Base-by-base conservation (phyloP, 495 filamentous ascomycete genomes). In the Viridothelium virens region DNA sequence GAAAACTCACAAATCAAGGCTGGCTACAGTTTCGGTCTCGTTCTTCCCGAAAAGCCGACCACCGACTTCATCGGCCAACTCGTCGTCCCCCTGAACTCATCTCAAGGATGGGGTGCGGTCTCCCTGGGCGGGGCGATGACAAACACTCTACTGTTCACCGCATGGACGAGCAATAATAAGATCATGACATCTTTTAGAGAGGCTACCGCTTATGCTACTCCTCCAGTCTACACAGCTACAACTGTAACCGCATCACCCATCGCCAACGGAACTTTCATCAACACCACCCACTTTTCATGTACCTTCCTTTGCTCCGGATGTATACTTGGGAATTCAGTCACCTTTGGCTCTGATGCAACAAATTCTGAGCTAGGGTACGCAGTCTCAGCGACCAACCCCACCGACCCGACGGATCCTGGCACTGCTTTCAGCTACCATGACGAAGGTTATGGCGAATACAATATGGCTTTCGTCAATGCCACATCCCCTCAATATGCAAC, bases 21-120 rank as follows among this genome's bases (percentile, higher is more conserved):
- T 14, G 77, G 76, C 16, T 78, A 70, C 64, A 73, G 71, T 63
- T 79, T 78, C 63, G 70, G 73, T 65, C 66, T 79, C 46, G 74
- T 75, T 4, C 65, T 79, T n/a, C 77, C 77, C 18, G 66, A 73
- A 38, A 70, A 37, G 16, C 72, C 73, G 38, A 69, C 67, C 10
- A 68, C 70, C 46, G 75, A 77, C 69, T 78, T 79, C 65, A 76
- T 79, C 66, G 77, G 73, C 62, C 77, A 79, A 63, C 66, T 79
- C 53, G 70, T 70, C 25, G 69, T 68, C 11, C 74, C 71, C 9
- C 67, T 70, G 41, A 65, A 64, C 36, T 44, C 41, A 14, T 44
- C 41, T 44, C 41, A 44, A 44, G 75, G 74, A 63, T 77, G 73
- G 73, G 74, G 75, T 71, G 66, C 75, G 66, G 38, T 75, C 69